Base-by-base conservation (phyloP, 352 stramenopile species). In the Phytophthora boehmeriae region DNA sequence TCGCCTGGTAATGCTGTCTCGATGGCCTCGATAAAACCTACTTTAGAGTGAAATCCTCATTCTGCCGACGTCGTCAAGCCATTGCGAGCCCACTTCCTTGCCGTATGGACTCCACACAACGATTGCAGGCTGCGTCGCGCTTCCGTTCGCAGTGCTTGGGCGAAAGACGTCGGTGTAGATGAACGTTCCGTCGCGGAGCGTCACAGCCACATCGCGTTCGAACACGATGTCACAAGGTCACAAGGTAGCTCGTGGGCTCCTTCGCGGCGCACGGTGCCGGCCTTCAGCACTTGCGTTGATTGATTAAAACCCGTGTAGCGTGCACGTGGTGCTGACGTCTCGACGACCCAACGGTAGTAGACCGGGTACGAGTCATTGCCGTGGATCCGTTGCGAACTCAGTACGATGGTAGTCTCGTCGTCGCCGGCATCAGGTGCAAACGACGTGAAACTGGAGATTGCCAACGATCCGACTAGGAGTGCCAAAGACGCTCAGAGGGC, bases 351-450 rank as follows among this genome's bases (percentile, higher is more conserved):
- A 39, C 46, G 46, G 28, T 54, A 54, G 46, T 54, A 54, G 11
- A 54, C 46, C 5, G 46, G 46, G 28, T 54, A 54, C 46, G 46
- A 36, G 46, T 54, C 46, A 36, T 54, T 54, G 25, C 46, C 46
- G 46, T 54, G 41, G 46, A 54, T 54, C 4, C 27, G 22, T 19
- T 41, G 46, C 6, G 46, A 39, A 27, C 16, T 39, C 19, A 49
- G 8, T 13, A n/a, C 8, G 17, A 49, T 49, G 42, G 30, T 27
- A 28, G 19, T n/a, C 42, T 49, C 42, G 42, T 49, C 16, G 39
- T 46, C 42, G 16, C 30, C 25, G 42, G 11, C 19, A 19, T 13
- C 35, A n/a, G n/a, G n/a, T n/a, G n/a, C n/a, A n/a, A n/a, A n/a
- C n/a, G n/a, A n/a, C n/a, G n/a, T n/a, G n/a, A n/a, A n/a, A n/a